phyloP scores from a whole-genome alignment of 2,329 filamentous ascomycete genomes.

The Coniochaeta ligniaria region DNA sequence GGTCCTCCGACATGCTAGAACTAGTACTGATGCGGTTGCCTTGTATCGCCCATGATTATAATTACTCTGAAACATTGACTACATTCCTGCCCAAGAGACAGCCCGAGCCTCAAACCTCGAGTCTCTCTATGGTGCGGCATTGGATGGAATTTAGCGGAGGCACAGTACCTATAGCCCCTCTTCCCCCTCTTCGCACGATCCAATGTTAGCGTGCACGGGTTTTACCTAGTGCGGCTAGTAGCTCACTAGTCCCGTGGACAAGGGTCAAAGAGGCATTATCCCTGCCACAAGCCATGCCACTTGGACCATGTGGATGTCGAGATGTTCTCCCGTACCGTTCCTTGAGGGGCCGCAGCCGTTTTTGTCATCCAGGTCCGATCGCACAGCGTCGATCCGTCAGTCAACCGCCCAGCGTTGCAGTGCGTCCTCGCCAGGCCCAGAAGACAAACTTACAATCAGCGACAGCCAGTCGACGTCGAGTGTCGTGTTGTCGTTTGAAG shows the following conservation, averaged over 20 bases:
- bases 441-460: neutral
- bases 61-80: neutral
- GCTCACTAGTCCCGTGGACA: neutral
- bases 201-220: neutral
- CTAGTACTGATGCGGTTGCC: neutral
- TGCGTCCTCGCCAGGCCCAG: neutral
- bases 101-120: neutral
- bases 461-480: neutral
- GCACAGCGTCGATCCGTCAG: neutral
- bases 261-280: neutral
- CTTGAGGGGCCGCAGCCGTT: neutral
- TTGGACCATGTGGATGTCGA: neutral
- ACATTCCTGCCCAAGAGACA: neutral
- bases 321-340: neutral
- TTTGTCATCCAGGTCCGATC: slow-evolving; percentile 1
- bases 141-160: neutral
- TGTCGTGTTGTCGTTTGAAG: neutral
- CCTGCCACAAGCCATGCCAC: neutral
- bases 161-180: neutral
- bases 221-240: neutral
- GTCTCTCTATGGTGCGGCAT: neutral
- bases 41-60: neutral
- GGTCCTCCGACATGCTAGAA: neutral
- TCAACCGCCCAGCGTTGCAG: neutral
- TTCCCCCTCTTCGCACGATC: neutral